phyloP scores from a whole-genome alignment of 257 asterid genomes.

The Ajuga chamaepitys region DNA sequence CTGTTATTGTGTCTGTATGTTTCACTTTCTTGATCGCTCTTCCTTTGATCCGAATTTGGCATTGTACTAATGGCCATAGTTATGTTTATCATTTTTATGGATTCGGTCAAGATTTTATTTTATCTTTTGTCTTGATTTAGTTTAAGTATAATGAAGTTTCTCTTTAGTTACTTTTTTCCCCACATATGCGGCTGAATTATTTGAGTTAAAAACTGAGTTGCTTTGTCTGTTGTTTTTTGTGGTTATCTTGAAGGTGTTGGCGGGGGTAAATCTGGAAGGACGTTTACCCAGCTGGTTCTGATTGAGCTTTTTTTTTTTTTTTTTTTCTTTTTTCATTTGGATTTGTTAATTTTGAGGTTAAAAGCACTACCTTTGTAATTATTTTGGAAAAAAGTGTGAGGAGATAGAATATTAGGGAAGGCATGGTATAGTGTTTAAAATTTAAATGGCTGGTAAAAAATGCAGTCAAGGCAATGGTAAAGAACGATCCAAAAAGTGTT shows the following conservation, averaged over 20 bases:
- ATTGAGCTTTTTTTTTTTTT: neutral
- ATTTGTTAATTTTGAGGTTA: constrained; percentile 7
- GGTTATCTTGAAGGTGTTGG: constrained; percentile 9
- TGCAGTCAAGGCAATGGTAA: constrained; percentile 53
- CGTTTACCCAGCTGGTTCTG: constrained; percentile 3
- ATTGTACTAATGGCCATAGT: neutral
- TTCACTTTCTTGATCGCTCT: constrained; percentile 15
- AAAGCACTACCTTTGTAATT: neutral
- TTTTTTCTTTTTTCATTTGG: neutral
- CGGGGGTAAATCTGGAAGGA: neutral
- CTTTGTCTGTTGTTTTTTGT: constrained; percentile 1
- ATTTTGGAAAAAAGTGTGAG: neutral
- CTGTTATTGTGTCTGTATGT: neutral
- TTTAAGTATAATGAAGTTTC: neutral
- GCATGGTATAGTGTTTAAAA: constrained; percentile 18
- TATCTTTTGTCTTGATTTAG: constrained; percentile 3
- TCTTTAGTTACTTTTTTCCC: neutral
- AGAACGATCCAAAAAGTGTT: constrained; percentile 32
- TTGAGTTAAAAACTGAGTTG: constrained; percentile 16
- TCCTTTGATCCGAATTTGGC: neutral
- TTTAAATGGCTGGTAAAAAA: constrained; percentile 24
- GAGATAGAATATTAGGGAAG: neutral
- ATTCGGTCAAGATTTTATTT: neutral
- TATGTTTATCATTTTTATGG: neutral
- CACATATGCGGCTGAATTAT: constrained; percentile 15